A percentile compares a stretch with the other conserved stretches of the same genome.
These are phyloP conservation scores for Xylaria arbuscula DNA, from an alignment of 2,329 filamentous ascomycete species.

Conservation along the genomic window DNA sequence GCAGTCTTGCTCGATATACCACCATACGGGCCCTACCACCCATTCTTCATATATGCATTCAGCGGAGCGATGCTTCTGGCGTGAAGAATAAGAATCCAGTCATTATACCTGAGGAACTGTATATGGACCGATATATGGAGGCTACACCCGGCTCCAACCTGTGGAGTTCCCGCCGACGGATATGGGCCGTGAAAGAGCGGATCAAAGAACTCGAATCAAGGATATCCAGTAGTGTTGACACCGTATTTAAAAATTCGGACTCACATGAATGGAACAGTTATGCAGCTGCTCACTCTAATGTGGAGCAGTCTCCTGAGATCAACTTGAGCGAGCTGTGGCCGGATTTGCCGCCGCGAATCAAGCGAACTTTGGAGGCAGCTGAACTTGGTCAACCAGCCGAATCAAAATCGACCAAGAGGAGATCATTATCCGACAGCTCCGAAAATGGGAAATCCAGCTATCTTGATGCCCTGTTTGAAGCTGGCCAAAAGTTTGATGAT, in stretches of 20 bases:
- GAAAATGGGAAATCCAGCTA: slow-evolving; percentile 25
- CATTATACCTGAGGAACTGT: slow-evolving; percentile 81
- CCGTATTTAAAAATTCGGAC: slow-evolving; percentile 15
- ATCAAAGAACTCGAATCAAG: slow-evolving; percentile 57
- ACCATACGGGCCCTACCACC: slow-evolving; percentile 83
- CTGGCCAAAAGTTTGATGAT: slow-evolving; percentile 48
- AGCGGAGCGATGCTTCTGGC: slow-evolving; percentile 79
- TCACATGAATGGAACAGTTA: slow-evolving; percentile 12
- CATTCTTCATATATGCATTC: slow-evolving; percentile 88
- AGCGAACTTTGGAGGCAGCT: slow-evolving; percentile 29
- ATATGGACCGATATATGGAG: slow-evolving; percentile 89
- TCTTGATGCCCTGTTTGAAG: slow-evolving; percentile 41
- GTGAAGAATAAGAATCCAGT: slow-evolving; percentile 83
- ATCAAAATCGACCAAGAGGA: slow-evolving; percentile 34
- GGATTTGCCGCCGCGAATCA: slow-evolving; percentile 36
- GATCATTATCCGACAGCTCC: slow-evolving; percentile 5
- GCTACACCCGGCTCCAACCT: slow-evolving; percentile 69
- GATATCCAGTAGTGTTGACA: slow-evolving; percentile 5
- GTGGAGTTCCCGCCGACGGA: slow-evolving; percentile 72
- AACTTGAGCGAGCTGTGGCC: slow-evolving; percentile 27
- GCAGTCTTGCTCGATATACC: slow-evolving; percentile 71
- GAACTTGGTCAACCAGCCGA: slow-evolving; percentile 20
- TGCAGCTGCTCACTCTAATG: neutral
- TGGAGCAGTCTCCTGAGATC: slow-evolving; percentile 7
- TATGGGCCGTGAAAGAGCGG: slow-evolving; percentile 79